Percentiles rank a stretch among this genome's conserved stretches.
Conservation (phyloP, 2,329 filamentous ascomycete species). For the Gyromitra esculenta region DNA sequence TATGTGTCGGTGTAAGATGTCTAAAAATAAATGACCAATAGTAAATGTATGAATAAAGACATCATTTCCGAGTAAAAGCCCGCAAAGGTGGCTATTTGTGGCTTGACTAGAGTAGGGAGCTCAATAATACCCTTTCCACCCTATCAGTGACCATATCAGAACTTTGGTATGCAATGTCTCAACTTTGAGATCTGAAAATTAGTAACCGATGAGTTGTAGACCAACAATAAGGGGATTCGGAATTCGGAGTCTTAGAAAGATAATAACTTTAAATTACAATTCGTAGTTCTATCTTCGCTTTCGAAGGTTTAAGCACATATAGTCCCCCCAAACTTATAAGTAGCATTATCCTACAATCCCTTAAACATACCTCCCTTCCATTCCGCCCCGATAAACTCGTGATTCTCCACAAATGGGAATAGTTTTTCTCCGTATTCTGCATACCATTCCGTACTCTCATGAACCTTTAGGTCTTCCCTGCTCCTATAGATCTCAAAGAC, state of each 20-base stretch:
- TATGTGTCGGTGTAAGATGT: neutral
- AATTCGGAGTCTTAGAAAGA: neutral
- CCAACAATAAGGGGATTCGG: too few species aligned
- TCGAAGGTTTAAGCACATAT: too few species aligned
- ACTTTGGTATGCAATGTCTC: neutral
- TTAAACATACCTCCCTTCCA: conserved; percentile 12
- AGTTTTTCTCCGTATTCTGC: neutral
- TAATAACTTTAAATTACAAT: neutral
- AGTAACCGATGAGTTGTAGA: too few species aligned
- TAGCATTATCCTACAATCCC: neutral
- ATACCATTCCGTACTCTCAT: conserved; percentile 19
- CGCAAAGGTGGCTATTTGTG: neutral
- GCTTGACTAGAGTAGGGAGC: neutral
- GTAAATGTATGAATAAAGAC: neutral
- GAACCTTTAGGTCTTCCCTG: conserved; percentile 1
- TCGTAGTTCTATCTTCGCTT: neutral
- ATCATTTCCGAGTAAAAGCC: neutral
- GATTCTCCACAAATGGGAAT: neutral
- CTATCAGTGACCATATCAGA: neutral
- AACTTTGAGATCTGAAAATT: neutral
- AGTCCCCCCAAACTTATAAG: neutral
- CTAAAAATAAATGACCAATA: neutral
- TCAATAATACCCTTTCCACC: neutral
- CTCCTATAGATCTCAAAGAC: conserved; percentile 24
- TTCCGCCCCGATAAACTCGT: conserved; percentile 9